Conservation (phyloP, 164 flowering plant genomes). For the Umbellularia californica region DNA sequence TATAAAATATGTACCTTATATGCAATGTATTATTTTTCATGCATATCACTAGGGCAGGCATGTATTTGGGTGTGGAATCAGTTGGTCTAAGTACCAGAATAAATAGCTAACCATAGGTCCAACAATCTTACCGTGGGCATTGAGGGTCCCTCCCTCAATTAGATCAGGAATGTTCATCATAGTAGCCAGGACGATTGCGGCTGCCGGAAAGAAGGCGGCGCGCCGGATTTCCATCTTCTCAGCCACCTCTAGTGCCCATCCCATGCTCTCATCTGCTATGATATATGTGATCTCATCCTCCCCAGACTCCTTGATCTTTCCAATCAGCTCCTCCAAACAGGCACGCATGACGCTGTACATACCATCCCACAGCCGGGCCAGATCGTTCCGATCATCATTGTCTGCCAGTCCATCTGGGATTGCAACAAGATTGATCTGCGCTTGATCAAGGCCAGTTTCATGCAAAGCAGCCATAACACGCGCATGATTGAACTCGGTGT, state of each 20-base stretch:
- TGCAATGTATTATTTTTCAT: too few relatives aligned
- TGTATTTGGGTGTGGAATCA: too few relatives aligned
- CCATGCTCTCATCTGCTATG: slow-evolving; percentile 12
- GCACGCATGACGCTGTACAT: not conserved
- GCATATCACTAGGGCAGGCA: too few relatives aligned
- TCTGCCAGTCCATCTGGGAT: slow-evolving; percentile 17
- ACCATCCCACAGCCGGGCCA: not conserved
- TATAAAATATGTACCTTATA: too few relatives aligned
- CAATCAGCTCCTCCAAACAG: slow-evolving; percentile 12
- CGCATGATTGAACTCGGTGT: slow-evolving; percentile 5
- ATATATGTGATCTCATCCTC: slow-evolving; percentile 10
- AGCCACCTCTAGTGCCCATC: slow-evolving; percentile 10
- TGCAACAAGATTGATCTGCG: slow-evolving; percentile 10
- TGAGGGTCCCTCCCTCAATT: slow-evolving; percentile 4
- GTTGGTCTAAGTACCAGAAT: too few relatives aligned
- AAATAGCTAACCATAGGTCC: too few relatives aligned
- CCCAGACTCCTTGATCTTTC: slow-evolving; percentile 3
- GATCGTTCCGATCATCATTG: slow-evolving; percentile 13
- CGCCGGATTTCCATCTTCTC: slow-evolving; percentile 12
- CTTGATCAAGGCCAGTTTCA: not conserved
- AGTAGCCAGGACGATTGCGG: not conserved
- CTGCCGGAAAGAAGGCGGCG: slow-evolving; percentile 9
- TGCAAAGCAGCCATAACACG: slow-evolving; percentile 2
- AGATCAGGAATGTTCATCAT: slow-evolving; percentile 9
- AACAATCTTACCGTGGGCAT: slow-evolving; percentile 8